phyloP scores from a whole-genome alignment of 2,329 filamentous ascomycete species.

The Monilinia fructigena region DNA sequence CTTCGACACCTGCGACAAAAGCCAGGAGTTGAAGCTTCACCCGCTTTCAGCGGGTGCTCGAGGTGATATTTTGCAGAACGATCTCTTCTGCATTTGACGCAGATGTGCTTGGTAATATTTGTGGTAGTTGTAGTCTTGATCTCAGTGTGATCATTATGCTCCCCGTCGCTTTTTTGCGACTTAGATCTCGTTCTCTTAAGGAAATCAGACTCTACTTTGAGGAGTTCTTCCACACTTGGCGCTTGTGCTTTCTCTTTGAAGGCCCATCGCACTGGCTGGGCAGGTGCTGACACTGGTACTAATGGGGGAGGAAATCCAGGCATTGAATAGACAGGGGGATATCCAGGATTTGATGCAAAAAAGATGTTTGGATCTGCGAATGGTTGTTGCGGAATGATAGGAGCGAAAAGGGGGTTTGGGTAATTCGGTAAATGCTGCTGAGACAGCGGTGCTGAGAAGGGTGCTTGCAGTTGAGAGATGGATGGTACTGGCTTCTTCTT shows the following conservation, averaged over 20 bases:
- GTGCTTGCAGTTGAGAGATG: slow-evolving; percentile 24
- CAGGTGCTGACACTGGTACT: slow-evolving; percentile 13
- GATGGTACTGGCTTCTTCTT: slow-evolving; percentile 17
- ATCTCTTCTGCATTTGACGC: slow-evolving; percentile 45
- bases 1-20: slow-evolving; percentile 44
- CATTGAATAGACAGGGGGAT: slow-evolving; percentile 6
- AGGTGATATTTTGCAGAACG: slow-evolving; percentile 45
- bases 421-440: slow-evolving; percentile 22
- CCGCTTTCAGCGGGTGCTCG: slow-evolving; percentile 39
- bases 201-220: slow-evolving; percentile 30
- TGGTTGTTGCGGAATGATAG: slow-evolving; percentile 1
- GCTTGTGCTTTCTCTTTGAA: slow-evolving; percentile 19
- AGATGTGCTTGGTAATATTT: slow-evolving; percentile 44
- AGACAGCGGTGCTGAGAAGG: slow-evolving; percentile 24
- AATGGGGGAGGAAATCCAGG: not conserved
- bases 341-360: slow-evolving; percentile 2
- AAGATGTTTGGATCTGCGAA: slow-evolving; percentile 11
- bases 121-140: slow-evolving; percentile 26
- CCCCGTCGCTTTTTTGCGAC: not conserved
- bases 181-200: not conserved
- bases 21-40: slow-evolving; percentile 39
- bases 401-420: slow-evolving; percentile 7
- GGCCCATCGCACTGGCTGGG: not conserved
- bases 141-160: not conserved
- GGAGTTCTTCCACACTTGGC: slow-evolving; percentile 27